Evolutionary conservation across 352 stramenopile species (phyloP).

Genomic region (Thalassiosira livingstoniorum): DNA sequence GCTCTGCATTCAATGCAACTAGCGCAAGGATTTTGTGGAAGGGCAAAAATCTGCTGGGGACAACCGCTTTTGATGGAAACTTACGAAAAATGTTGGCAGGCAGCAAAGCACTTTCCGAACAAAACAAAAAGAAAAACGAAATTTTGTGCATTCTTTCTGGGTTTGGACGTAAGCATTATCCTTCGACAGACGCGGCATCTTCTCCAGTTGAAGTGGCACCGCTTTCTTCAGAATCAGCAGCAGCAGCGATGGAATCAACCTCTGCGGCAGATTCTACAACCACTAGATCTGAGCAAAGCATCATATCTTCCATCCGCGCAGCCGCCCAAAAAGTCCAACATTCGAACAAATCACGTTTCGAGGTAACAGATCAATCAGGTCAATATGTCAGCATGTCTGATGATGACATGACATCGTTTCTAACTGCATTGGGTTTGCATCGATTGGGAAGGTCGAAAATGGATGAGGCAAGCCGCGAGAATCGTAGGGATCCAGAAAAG

Average conservation of each 20-base stretch:
- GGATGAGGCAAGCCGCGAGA: background rate
- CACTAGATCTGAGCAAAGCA: constrained; percentile 19
- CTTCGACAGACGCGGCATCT: background rate
- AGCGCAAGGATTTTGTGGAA: constrained; percentile 27
- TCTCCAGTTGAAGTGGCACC: background rate
- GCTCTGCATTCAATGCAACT: constrained; percentile 12
- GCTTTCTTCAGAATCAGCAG: background rate
- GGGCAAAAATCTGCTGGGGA: constrained; percentile 27
- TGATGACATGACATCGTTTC: constrained; percentile 29
- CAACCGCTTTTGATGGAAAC: background rate
- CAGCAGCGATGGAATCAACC: background rate
- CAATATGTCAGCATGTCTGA: constrained; percentile 41
- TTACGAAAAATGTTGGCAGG: constrained; percentile 24
- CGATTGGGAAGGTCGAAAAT: constrained; percentile 44
- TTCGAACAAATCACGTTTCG: constrained; percentile 25
- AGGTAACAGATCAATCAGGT: constrained; percentile 51
- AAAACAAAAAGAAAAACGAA: constrained; percentile 39
- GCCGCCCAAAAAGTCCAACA: constrained; percentile 19
- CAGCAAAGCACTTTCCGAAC: too few species aligned
- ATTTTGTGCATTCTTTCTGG: constrained; percentile 45
- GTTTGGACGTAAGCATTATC: too few species aligned
- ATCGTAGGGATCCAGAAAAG: background rate
- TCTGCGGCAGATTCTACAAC: background rate
- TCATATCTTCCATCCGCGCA: constrained; percentile 36
- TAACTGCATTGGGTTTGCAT: constrained; percentile 51